A percentile compares a stretch with the other conserved stretches of the same genome.
phyloP scores from a whole-genome alignment of 495 filamentous ascomycete genomes.

The Hypoxylon lienhwacheense region DNA sequence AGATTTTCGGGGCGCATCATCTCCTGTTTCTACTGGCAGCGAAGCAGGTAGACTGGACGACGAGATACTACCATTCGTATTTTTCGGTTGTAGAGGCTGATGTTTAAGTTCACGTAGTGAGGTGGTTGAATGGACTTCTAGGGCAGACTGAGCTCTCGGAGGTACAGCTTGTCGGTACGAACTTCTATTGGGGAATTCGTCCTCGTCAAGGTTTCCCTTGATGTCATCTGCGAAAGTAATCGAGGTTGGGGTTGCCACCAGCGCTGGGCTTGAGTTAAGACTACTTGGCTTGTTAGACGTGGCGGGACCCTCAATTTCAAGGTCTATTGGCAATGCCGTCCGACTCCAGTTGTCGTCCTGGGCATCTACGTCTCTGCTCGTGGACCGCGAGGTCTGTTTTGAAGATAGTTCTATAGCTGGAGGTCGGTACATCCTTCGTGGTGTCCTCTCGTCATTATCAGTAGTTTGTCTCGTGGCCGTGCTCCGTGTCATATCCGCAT shows the following conservation, averaged over 20 bases:
- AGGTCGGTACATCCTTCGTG: constrained; percentile 5
- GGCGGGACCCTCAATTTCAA: constrained; percentile 30
- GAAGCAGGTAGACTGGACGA: constrained; percentile 35
- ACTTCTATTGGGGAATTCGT: constrained; percentile 12
- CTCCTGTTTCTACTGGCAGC: constrained; percentile 24
- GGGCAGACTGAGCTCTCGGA: constrained; percentile 33
- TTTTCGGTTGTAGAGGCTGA: constrained; percentile 36
- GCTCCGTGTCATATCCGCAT: background rate
- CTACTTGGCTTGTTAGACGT: background rate
- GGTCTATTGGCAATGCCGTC: constrained; percentile 39
- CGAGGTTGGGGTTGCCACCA: constrained; percentile 21
- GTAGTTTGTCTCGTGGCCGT: background rate
- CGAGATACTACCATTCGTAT: constrained; percentile 25
- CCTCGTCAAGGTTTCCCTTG: constrained; percentile 13
- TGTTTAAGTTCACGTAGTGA: constrained; percentile 40
- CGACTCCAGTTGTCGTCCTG: constrained; percentile 45
- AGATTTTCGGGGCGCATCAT: constrained; percentile 29
- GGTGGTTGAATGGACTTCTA: constrained; percentile 26
- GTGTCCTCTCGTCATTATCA: constrained; percentile 3
- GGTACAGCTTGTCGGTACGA: constrained; percentile 14
- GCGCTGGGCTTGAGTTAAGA: constrained; percentile 6
- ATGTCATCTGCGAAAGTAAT: constrained; percentile 26
- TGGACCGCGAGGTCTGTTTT: constrained; percentile 9
- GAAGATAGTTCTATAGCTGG: constrained; percentile 11
- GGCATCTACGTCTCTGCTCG: constrained; percentile 4